A percentile compares a stretch with the other conserved stretches of the same genome.
Conservation (phyloP, 768 basidiomycete species). For the Suillus hirtellus region DNA sequence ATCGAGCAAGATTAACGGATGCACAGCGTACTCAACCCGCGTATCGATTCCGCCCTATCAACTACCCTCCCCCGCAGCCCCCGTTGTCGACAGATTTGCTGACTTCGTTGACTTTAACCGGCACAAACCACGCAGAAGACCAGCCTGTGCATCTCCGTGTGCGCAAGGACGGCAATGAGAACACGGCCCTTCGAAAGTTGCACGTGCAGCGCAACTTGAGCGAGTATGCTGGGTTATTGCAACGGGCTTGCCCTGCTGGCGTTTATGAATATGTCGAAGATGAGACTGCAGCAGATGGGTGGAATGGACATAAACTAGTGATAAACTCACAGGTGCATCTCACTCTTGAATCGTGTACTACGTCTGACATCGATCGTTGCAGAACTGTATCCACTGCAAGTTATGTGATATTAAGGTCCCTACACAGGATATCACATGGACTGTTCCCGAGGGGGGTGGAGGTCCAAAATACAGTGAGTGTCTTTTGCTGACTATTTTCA, state of each 20-base stretch:
- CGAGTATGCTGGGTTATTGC: constrained; percentile 87
- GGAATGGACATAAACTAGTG: constrained; percentile 84
- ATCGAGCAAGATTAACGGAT: constrained; percentile 54
- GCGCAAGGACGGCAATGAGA: constrained; percentile 41
- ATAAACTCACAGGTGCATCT: constrained; percentile 90
- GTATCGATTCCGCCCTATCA: constrained; percentile 66
- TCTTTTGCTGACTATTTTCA: background rate
- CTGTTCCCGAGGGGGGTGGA: constrained; percentile 93
- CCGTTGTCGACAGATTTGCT: constrained; percentile 92
- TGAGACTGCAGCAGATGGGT: constrained; percentile 58
- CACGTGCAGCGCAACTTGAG: constrained; percentile 78
- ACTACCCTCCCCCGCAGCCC: constrained; percentile 85
- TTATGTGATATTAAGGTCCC: constrained; percentile 96
- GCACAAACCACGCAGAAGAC: constrained; percentile 97
- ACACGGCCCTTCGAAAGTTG: constrained; percentile 44
- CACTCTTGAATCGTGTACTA: background rate
- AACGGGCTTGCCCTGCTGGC: constrained; percentile 88
- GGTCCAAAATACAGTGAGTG: constrained; percentile 92
- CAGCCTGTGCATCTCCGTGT: constrained; percentile 89
- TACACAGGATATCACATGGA: constrained; percentile 96
- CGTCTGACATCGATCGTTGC: constrained; percentile 17
- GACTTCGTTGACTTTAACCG: constrained; percentile 86
- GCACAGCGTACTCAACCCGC: constrained; percentile 73
- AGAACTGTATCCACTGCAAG: constrained; percentile 95
- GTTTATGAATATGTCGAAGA: constrained; percentile 96